Percentiles rank a stretch among this genome's conserved stretches.
Conservation (phyloP, 129 eudicot genomes). For the Lactuca sativa region DNA sequence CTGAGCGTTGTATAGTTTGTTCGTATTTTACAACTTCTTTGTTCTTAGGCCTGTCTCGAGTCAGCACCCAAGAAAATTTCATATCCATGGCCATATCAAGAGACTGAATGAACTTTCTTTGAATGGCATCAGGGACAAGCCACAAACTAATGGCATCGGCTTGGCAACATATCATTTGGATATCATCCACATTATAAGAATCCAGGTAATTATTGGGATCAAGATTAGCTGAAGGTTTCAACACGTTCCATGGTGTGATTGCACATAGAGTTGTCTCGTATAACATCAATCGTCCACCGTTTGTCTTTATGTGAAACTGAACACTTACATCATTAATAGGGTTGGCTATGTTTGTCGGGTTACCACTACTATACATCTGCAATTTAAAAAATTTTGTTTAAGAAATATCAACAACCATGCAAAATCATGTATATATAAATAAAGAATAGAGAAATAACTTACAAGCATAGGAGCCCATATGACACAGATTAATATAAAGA, state of each 20-base stretch:
- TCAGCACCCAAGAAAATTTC: slow-evolving; percentile 77
- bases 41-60: slow-evolving; percentile 91
- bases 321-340: slow-evolving; percentile 92
- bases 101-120: slow-evolving; percentile 54
- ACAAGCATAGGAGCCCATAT: slow-evolving; percentile 99
- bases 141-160: slow-evolving; percentile 89
- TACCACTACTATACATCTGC: slow-evolving; percentile 99
- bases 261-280: slow-evolving; percentile 85
- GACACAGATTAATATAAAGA: slow-evolving; percentile 82
- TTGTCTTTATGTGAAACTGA: slow-evolving; percentile 80
- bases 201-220: slow-evolving; percentile 74
- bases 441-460: slow-evolving; percentile 33
- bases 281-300: slow-evolving; percentile 70
- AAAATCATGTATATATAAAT: neutral
- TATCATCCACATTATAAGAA: slow-evolving; percentile 69
- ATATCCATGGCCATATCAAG: slow-evolving; percentile 60
- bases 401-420: neutral
- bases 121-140: slow-evolving; percentile 87
- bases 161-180: slow-evolving; percentile 88
- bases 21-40: slow-evolving; percentile 90
- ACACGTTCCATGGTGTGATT: slow-evolving; percentile 59
- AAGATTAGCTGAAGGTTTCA: slow-evolving; percentile 40
- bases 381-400: slow-evolving; percentile 18
- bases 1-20: slow-evolving; percentile 40
- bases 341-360: slow-evolving; percentile 95